These are phyloP conservation scores for Lithocarpus polystachyus DNA, from an alignment of 306 rosid species.

Conservation along the genomic window DNA sequence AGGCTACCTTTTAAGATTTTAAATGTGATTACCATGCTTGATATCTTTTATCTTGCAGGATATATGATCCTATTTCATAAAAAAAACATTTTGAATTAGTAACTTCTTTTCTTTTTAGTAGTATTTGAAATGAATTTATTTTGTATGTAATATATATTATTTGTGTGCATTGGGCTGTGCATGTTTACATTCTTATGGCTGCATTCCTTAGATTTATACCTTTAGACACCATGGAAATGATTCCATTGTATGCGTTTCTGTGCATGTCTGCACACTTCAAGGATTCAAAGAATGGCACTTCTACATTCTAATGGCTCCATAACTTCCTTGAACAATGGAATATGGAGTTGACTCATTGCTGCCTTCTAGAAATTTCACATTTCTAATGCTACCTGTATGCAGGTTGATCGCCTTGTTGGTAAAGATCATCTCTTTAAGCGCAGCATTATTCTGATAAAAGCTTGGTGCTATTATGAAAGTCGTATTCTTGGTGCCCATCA, in stretches of 20 bases:
- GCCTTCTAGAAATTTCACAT: slow-evolving; percentile 9
- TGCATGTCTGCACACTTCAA: not conserved
- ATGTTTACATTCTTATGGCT: not conserved
- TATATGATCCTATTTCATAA: not conserved
- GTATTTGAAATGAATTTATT: not conserved
- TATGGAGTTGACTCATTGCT: slow-evolving; percentile 14
- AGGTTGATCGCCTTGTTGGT: slow-evolving; percentile 74
- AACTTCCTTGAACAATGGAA: not conserved
- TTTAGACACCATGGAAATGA: not conserved
- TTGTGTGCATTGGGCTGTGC: not conserved
- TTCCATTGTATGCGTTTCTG: not conserved
- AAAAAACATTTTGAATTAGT: not conserved
- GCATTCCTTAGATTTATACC: not conserved
- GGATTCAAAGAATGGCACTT: not conserved
- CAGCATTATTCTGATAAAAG: slow-evolving; percentile 76
- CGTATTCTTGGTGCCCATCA: slow-evolving; percentile 91
- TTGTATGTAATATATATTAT: not conserved
- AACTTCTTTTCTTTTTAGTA: not conserved
- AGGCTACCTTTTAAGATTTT: slow-evolving; percentile 8
- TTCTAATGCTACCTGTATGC: slow-evolving; percentile 11
- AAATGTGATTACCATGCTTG: not conserved
- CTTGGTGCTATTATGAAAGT: slow-evolving; percentile 96
- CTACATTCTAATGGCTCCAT: not conserved
- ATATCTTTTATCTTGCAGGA: slow-evolving; percentile 1
- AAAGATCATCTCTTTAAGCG: slow-evolving; percentile 84